Evolutionary conservation across 1,139 yeast genomes (phyloP).

Genomic region (Saccharomyces hybrid): DNA sequence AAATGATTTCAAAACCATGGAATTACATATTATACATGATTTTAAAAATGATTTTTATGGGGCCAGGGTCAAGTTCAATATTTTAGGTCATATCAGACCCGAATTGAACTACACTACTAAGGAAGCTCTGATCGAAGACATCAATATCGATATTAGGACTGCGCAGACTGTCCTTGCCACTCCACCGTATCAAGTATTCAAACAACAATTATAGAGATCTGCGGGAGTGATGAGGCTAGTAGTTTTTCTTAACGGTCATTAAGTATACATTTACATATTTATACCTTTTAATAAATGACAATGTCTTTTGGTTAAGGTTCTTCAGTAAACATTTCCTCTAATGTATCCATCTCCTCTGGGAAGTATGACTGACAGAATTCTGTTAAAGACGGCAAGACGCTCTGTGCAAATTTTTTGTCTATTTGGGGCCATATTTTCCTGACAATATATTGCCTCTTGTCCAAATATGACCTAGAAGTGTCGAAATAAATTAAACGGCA

Average conservation of each 20-base stretch:
- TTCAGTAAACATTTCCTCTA: slow-evolving; percentile 12
- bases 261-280: slow-evolving; percentile 1
- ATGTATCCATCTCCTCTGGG: slow-evolving; percentile 25
- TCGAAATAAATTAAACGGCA: slow-evolving; percentile 24
- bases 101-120: slow-evolving; percentile 79
- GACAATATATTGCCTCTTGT: slow-evolving; percentile 20
- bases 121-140: slow-evolving; percentile 82
- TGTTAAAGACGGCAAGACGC: slow-evolving; percentile 7
- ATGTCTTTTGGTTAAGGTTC: neutral
- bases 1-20: slow-evolving; percentile 61
- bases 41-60: slow-evolving; percentile 74
- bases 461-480: slow-evolving; percentile 20
- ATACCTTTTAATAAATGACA: neutral
- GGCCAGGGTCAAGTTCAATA: slow-evolving; percentile 55
- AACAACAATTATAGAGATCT: neutral
- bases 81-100: slow-evolving; percentile 86
- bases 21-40: slow-evolving; percentile 75
- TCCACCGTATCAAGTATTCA: slow-evolving; percentile 6
- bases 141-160: slow-evolving; percentile 66
- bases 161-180: slow-evolving; percentile 44
- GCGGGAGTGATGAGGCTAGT: neutral
- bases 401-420: slow-evolving; percentile 7
- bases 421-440: slow-evolving; percentile 17
- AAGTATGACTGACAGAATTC: slow-evolving; percentile 23
- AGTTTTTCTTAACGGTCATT: neutral